Evolutionary conservation across 495 filamentous ascomycete genomes (phyloP).

Genomic region (Glonium stellatum): DNA sequence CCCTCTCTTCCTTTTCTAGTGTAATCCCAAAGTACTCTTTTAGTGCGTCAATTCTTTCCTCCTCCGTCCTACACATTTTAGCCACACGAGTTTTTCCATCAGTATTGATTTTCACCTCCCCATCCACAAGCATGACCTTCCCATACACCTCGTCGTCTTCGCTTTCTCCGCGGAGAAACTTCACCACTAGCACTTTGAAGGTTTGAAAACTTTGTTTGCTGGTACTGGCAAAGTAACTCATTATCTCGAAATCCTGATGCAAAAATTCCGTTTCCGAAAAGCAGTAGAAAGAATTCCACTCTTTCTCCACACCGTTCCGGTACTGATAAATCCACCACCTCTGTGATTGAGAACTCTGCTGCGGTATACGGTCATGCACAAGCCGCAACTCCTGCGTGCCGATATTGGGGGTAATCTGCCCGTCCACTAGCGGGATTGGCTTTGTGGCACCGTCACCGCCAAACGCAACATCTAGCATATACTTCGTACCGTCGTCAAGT

Average conservation of each 20-base stretch:
- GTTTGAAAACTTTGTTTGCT: conserved; percentile 8
- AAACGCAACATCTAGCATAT: conserved; percentile 70
- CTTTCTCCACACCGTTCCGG: conserved; percentile 9
- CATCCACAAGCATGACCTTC: conserved; percentile 26
- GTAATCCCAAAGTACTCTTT: conserved; percentile 19
- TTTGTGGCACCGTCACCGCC: conserved; percentile 55
- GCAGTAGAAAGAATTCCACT: conserved; percentile 25
- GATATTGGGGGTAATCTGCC: conserved; percentile 12
- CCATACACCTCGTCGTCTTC: conserved; percentile 19
- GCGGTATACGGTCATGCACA: conserved; percentile 22
- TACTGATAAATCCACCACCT: conserved; percentile 30
- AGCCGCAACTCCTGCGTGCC: conserved; percentile 25
- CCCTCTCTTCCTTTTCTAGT: conserved; percentile 19
- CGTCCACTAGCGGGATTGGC: conserved; percentile 18
- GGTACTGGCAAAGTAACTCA: conserved; percentile 21
- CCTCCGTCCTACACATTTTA: conserved; percentile 17
- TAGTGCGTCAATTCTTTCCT: conserved; percentile 19
- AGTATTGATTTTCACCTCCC: conserved; percentile 23
- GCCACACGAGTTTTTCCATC: conserved; percentile 24
- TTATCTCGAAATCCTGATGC: conserved; percentile 18
- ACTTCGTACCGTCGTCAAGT: conserved; percentile 12
- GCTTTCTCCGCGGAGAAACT: conserved; percentile 14
- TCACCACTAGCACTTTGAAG: conserved; percentile 15
- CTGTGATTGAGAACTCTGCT: conserved; percentile 8
- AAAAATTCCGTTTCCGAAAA: conserved; percentile 25